Percentiles rank a stretch among this genome's conserved stretches.
phyloP scores from a whole-genome alignment of 305 asterid genomes.

The Ilex paraguariensis region DNA sequence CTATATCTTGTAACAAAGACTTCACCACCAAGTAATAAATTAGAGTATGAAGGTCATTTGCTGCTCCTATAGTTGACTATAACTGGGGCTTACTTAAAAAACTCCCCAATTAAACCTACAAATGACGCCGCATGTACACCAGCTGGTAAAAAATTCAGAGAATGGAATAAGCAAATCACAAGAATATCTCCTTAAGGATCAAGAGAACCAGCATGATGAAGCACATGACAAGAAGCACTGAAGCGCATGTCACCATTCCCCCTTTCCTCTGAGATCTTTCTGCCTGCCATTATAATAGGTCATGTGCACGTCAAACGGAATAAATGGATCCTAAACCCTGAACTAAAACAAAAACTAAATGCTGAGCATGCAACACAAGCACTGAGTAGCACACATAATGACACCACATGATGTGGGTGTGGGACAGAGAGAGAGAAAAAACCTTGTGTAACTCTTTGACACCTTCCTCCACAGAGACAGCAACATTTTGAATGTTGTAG shows the following conservation, averaged over 20 bases:
- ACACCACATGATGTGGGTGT: too few species aligned
- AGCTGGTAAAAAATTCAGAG: too few species aligned
- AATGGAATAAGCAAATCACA: constrained; percentile 21
- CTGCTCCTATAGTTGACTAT: too few species aligned
- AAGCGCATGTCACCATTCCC: constrained; percentile 89
- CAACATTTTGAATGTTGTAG: constrained; percentile 87
- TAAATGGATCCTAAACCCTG: too few species aligned
- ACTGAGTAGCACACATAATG: not conserved
- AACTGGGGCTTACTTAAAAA: too few species aligned
- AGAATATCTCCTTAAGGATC: constrained; percentile 64
- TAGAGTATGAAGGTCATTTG: too few species aligned
- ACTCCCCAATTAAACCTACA: too few species aligned
- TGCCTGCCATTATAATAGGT: constrained; percentile 47
- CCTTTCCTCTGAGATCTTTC: constrained; percentile 84
- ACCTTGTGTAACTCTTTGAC: constrained; percentile 94
- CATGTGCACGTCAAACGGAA: too few species aligned
- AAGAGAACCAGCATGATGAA: constrained; percentile 76
- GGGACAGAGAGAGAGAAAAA: not conserved
- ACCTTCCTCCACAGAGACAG: constrained; percentile 97
- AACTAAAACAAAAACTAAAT: too few species aligned
- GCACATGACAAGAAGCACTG: constrained; percentile 77
- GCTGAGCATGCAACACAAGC: not conserved
- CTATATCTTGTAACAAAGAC: too few species aligned
- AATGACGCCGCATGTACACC: too few species aligned
- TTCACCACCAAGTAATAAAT: too few species aligned